Base-by-base conservation (phyloP, 2,329 filamentous ascomycete genomes). In the Fusarium temperatum region DNA sequence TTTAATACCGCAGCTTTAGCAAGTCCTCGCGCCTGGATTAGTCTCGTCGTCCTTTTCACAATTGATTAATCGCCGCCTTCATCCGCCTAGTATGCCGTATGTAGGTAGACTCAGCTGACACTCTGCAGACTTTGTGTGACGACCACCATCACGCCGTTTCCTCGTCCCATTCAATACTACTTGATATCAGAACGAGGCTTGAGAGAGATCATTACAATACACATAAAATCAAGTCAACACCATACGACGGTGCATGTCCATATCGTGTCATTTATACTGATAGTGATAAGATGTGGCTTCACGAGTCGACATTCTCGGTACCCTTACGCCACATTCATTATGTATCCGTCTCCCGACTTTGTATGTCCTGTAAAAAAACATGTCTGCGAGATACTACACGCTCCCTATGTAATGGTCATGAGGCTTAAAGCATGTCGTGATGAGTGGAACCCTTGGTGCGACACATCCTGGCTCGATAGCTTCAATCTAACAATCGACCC, bases 341-440 rank as follows among this genome's bases (percentile, higher is more conserved):
- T 36, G 18, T 13, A 26, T 26, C 14, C 15, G 32, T 38, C 35
- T 22, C 18, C 18, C 14, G 35, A 38, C 30, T 14, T 18, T 15
- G n/a, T 53, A 26, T 53, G 30, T 35, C 9, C n/a, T 36, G 55
- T 20, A 44, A 15, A 39, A 39, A 44, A 30, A n/a, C 22, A 24
- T 45, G 38, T 44, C 38, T 44, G 22, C 14, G 48, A 53, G 30
- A 32, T 17, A 39, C 6, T 10, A 26, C 9, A 22, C 14, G 53
- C 35, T 3, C 12, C 13, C 24, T 62, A 22, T 35, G 22, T 8
- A 24, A 30, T 18, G 9, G 45, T 38, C n/a, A 41, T 75, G 75
- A 77, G 70, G 71, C 73, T 77, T 58, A 71, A 68, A 38, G 30
- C 26, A 42, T 66, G 70, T 71, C 44, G 75, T 71, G 66, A 39